Evolutionary conservation across 805 yeast species (phyloP), one percentile per base, ranked within the genome.

Genomic region (Ogataea naganishii): DNA sequence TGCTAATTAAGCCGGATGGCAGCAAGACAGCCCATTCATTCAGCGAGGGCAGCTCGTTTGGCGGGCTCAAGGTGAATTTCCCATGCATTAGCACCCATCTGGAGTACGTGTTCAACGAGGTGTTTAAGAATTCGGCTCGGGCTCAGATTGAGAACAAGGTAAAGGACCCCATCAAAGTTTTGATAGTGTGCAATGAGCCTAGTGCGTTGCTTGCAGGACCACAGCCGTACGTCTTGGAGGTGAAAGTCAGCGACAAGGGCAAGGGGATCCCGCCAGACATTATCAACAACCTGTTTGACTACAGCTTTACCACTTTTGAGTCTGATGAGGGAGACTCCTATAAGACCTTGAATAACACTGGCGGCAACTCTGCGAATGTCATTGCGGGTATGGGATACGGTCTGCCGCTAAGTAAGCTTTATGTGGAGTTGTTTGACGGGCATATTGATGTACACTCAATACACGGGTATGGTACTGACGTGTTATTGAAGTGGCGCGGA

Each of bases 321-420:
- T 47, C 63, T 1, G 62, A 65, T 14, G 80, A 73, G 34, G 75
- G 74, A 4, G 80, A 71, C 10, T 63, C 72, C 23, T 69, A 68
- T 43, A 69, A 69, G 43, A 75, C 82, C 0, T 54, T 76, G 33
- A 80, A 80, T 43, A 71, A 71, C 18, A 76, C 79, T 2, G 80
- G 82, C 1, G 63, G 65, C 26, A 66, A 67, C 14, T 70, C 43
- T 22, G 51, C 53, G 7, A 69, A 69, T 43, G 61, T 69, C 7
- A 74, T 89, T 20, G 95, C 96, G 0, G 98, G 98, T 0, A 81
- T 92, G 82, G 97, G 97, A 1, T 89, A 85, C 49, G 98, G 98
- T 0, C 56, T 89, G 32, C 97, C 97, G 6, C 60, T 89, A 38
- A 81, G 88, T 36, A 61, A 73, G 42, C 80, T 84, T 0, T 81